Percentiles rank a stretch among this genome's conserved stretches.
phyloP scores from a whole-genome alignment of 352 stramenopile species.

The Phytophthora sp. region DNA sequence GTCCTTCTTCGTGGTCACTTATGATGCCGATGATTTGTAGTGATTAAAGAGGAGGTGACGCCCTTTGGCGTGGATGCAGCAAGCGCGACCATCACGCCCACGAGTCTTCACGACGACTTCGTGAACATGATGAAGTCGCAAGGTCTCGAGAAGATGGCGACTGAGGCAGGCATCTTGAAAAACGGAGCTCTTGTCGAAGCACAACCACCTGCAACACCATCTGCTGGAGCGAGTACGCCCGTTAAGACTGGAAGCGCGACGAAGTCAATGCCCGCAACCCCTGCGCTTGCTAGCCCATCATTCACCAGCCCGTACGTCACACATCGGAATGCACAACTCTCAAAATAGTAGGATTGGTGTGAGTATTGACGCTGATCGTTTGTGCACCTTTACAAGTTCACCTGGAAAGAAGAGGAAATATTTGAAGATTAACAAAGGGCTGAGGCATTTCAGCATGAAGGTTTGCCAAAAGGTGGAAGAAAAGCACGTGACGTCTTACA shows the following conservation, averaged over 20 bases:
- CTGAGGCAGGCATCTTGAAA: constrained; percentile 75
- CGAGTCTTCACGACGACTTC: constrained; percentile 88
- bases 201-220: constrained; percentile 32
- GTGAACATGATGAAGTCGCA: constrained; percentile 88
- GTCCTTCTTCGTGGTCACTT: too few relatives aligned
- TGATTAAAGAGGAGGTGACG: constrained; percentile 27
- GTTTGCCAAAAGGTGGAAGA: constrained; percentile 97
- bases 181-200: constrained; percentile 72
- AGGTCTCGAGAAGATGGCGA: constrained; percentile 85
- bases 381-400: constrained; percentile 31
- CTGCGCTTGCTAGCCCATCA: constrained; percentile 40
- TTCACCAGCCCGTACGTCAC: constrained; percentile 69
- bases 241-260: constrained; percentile 13
- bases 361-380: not conserved
- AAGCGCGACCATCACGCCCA: constrained; percentile 52
- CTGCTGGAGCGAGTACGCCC: constrained; percentile 7
- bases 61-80: constrained; percentile 50
- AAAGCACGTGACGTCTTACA: constrained; percentile 95
- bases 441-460: constrained; percentile 96
- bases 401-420: constrained; percentile 82
- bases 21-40: constrained; percentile 3
- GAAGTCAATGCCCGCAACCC: constrained; percentile 9
- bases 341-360: constrained; percentile 1
- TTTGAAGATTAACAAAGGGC: constrained; percentile 90
- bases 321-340: not conserved